Base-by-base conservation (phyloP, 2,329 filamentous ascomycete species). In the Geosmithia morbida region DNA sequence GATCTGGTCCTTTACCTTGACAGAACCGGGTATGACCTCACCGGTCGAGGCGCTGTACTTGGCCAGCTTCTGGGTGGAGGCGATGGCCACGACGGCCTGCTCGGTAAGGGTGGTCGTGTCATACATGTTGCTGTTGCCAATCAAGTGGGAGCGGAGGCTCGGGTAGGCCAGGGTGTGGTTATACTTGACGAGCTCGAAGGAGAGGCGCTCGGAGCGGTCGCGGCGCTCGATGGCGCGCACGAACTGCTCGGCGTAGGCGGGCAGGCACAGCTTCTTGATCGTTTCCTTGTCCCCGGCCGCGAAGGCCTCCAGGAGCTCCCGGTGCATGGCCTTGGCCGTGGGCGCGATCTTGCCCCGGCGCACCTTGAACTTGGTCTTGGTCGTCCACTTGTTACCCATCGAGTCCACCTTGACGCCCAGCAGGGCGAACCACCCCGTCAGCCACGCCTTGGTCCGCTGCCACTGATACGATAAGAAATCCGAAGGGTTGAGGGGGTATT, bases 61-160 rank as follows among this genome's bases (percentile, higher is more conserved):
- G 7, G 65, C 66, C 37, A 77, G 61, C 53, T 66, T 67, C 64
- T 85, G 81, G 30, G 65, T 67, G 49, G 74, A 79, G 26, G 64
- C 59, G 51, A 85, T 74, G 48, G 67, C 66, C 44, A 85, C 77
- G n/a, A 83, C 71, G 22, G 70, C 77, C 55, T 76, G 70, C 47
- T 81, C 54, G 3, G 67, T 56, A 41, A 57, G 56, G 46, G 58
- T 53, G 7, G 59, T 57, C 48, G 62, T 61, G 39, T 67, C 62
- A 8, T 66, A 63, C 3, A 65, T 55, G 14, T 74, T 68, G 45
- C 77, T 59, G 29, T 66, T 59, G 42, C 67, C 61, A 10, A 76
- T 61, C 54, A 75, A 70, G 62, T 80, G 72, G 49, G 75, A 76
- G 41, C 75, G 66, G 40, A 84, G 54, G 8, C 68, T 66, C 8